Percentiles rank a stretch among this genome's conserved stretches.
These are phyloP conservation scores for Verticillium tricorpus DNA, from an alignment of 2,329 filamentous ascomycete genomes.

Conservation along the genomic window DNA sequence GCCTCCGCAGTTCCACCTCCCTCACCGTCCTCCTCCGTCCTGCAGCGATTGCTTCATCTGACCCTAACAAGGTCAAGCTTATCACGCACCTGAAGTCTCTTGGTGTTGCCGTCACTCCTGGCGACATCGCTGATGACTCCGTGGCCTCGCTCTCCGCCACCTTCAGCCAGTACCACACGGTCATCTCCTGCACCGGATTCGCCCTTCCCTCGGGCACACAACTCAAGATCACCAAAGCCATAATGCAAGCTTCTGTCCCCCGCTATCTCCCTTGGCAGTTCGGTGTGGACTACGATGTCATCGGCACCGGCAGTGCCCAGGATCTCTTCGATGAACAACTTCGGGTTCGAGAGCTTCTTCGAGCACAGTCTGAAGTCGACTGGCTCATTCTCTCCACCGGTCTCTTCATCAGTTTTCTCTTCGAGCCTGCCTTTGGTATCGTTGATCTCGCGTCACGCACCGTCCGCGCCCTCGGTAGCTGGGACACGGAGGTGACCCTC, in stretches of 20 bases:
- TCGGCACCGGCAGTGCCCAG: slow-evolving; percentile 55
- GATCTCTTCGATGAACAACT: slow-evolving; percentile 66
- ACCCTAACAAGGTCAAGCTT: slow-evolving; percentile 28
- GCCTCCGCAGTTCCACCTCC: slow-evolving; percentile 27
- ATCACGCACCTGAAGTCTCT: slow-evolving; percentile 27
- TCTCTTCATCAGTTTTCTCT: slow-evolving; percentile 67
- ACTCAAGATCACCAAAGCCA: slow-evolving; percentile 51
- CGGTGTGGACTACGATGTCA: slow-evolving; percentile 65
- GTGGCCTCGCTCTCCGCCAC: slow-evolving; percentile 31
- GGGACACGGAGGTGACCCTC: slow-evolving; percentile 58
- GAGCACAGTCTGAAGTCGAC: slow-evolving; percentile 38
- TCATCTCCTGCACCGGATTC: slow-evolving; percentile 61
- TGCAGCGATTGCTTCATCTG: slow-evolving; percentile 34
- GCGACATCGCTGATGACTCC: slow-evolving; percentile 36
- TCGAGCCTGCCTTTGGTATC: slow-evolving; percentile 57
- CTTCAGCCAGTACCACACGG: slow-evolving; percentile 42
- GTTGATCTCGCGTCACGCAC: slow-evolving; percentile 41
- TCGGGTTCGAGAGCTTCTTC: slow-evolving; percentile 48
- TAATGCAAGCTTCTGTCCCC: slow-evolving; percentile 41
- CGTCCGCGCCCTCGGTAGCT: slow-evolving; percentile 53
- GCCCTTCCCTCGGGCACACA: slow-evolving; percentile 50
- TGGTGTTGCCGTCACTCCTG: slow-evolving; percentile 35
- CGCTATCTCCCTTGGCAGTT: slow-evolving; percentile 70
- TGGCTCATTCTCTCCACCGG: slow-evolving; percentile 68
- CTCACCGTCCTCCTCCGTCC: slow-evolving; percentile 52